phyloP scores from a whole-genome alignment of 345 rosid species.

The Brassica nigra region DNA sequence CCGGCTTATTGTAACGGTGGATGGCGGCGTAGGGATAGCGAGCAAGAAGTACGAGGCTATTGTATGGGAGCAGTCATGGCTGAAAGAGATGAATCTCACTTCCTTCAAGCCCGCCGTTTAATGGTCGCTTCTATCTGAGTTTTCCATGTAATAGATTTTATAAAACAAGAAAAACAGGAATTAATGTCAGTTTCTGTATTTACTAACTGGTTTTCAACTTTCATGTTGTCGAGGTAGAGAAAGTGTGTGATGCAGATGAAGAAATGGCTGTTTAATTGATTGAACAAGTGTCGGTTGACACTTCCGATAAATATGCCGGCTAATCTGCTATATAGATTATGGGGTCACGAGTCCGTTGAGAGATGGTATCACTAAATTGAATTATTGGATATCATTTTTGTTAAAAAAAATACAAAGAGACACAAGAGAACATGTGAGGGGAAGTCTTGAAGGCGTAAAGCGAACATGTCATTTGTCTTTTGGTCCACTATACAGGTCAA shows the following conservation, averaged over 20 bases:
- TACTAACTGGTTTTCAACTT: background rate
- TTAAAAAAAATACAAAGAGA: background rate
- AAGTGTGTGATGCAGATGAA: background rate
- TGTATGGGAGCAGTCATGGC: background rate
- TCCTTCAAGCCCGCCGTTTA: background rate
- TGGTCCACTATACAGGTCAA: background rate
- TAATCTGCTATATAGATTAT: conserved; percentile 18
- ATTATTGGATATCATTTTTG: background rate
- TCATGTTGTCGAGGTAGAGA: background rate
- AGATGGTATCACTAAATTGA: background rate
- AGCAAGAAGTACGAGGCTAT: background rate
- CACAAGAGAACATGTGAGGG: conserved; percentile 20
- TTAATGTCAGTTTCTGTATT: background rate
- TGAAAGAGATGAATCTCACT: background rate
- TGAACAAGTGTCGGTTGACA: background rate
- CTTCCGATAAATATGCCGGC: conserved; percentile 11
- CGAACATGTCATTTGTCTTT: conserved; percentile 34
- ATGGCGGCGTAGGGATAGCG: background rate
- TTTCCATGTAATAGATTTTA: background rate
- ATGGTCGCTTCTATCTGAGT: background rate
- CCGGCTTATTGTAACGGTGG: background rate
- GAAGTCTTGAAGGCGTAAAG: conserved; percentile 13
- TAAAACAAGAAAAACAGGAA: background rate
- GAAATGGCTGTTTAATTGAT: background rate
- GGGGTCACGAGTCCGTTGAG: conserved; percentile 19